phyloP scores from a whole-genome alignment of 1,284 basidiomycete species.

The Ustilago trichophora region DNA sequence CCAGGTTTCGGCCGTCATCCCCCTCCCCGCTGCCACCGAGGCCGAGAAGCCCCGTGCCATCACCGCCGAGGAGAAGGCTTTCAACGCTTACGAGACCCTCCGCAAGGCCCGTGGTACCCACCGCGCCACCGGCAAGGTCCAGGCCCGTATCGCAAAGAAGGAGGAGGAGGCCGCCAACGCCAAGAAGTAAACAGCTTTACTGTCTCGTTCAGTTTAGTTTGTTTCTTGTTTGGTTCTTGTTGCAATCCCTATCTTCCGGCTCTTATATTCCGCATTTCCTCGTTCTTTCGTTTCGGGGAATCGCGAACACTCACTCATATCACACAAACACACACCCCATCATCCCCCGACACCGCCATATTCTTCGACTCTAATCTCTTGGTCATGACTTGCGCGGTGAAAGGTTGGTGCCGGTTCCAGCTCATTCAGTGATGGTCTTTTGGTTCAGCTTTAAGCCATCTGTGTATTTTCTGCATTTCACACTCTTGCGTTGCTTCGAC shows the following conservation, averaged over 20 bases:
- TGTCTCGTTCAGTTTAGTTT: too few species aligned
- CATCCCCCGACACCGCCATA: not conserved
- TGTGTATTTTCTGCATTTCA: conserved; percentile 42
- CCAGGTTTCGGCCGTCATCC: conserved; percentile 66
- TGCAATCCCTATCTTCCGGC: too few species aligned
- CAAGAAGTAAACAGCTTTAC: conserved; percentile 87
- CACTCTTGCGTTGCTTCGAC: not conserved
- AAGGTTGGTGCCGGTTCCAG: too few species aligned
- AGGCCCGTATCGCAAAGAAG: conserved; percentile 74
- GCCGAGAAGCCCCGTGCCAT: conserved; percentile 90
- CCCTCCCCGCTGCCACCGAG: conserved; percentile 75
- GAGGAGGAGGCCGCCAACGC: conserved; percentile 90
- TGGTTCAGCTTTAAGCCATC: not conserved
- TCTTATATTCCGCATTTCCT: too few species aligned
- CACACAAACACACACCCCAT: not conserved
- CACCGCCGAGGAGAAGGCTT: conserved; percentile 87
- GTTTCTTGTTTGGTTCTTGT: conserved; percentile 16
- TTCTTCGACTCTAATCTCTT: conserved; percentile 17
- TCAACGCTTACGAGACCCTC: conserved; percentile 83
- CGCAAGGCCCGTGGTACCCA: conserved; percentile 84
- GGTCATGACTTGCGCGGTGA: conserved; percentile 1
- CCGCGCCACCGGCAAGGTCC: conserved; percentile 87
- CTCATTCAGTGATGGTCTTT: conserved; percentile 6
- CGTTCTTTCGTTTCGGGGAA: too few species aligned
- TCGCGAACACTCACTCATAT: too few species aligned